Evolutionary conservation across 2,329 filamentous ascomycete species (phyloP).

Genomic region (Dryadomyces quercivorus): DNA sequence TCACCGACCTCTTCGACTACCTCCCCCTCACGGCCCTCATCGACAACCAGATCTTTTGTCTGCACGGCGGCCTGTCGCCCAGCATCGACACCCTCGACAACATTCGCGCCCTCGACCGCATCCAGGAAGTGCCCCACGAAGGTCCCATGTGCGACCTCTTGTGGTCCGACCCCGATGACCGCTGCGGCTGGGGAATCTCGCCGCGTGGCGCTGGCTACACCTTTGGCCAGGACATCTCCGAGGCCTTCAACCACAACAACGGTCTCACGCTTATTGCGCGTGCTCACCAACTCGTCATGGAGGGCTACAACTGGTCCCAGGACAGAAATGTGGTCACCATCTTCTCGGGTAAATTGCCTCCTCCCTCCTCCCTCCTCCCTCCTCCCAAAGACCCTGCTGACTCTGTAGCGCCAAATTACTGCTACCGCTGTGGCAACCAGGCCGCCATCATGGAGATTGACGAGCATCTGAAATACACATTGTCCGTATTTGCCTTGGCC

Average conservation of each 20-base stretch:
- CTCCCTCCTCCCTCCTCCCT: too few relatives aligned
- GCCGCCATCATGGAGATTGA: conserved; percentile 99
- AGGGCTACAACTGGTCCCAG: conserved; percentile 99
- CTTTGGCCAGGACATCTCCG: conserved; percentile 92
- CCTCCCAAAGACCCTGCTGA: too few relatives aligned
- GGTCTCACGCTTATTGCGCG: conserved; percentile 88
- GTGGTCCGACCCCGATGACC: conserved; percentile 96
- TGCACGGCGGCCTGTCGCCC: conserved; percentile 93
- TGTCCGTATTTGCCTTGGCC: conserved; percentile 32
- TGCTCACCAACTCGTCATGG: conserved; percentile 98
- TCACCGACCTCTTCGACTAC: conserved; percentile 97
- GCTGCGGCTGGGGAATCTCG: conserved; percentile 92
- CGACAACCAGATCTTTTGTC: conserved; percentile 98
- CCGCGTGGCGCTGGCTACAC: conserved; percentile 91
- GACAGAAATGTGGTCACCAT: conserved; percentile 97
- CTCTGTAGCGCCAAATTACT: conserved; percentile 70
- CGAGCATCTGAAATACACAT: conserved; percentile 98
- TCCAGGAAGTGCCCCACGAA: conserved; percentile 97
- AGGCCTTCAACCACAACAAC: conserved; percentile 99
- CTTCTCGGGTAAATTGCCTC: conserved; percentile 92
- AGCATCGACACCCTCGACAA: conserved; percentile 93
- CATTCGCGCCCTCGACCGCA: conserved; percentile 87
- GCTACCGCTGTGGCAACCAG: conserved; percentile 97
- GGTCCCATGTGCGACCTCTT: conserved; percentile 96
- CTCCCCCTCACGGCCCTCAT: conserved; percentile 93